Evolutionary conservation across 495 filamentous ascomycete species (phyloP), one percentile per base, ranked within the genome.

Genomic region (Penicillium pulvis): DNA sequence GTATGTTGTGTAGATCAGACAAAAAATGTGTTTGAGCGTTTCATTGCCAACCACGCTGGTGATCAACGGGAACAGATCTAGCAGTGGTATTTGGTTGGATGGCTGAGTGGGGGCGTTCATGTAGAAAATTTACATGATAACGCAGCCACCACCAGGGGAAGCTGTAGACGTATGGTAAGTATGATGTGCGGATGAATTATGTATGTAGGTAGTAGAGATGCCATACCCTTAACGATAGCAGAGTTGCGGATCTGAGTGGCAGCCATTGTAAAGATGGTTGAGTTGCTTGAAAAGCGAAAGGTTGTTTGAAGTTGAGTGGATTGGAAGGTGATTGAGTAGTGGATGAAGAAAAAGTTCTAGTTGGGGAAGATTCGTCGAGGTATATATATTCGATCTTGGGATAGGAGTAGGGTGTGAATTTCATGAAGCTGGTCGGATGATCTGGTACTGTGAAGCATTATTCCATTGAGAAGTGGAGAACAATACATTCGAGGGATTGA

Each of bases 71-170:
- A 59, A 46, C 55, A 51, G 59, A 19, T 48, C 19, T 14, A 4
- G 53, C 41, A 52, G 48, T 50, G 39, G 48, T 57, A 39, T 39
- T 52, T 17, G 26, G 36, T 53, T 51, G 51, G 55, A 51, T 46
- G 44, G 23, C 53, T 33, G 55, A 46, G 43, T 46, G 39, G 20
- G 20, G 23, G 46, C 17, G 55, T 4, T 48, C 48, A 61, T 67
- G 51, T 59, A 61, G 45, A 43, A 3, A 44, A 48, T 57, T 64
- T 69, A 69, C 74, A 75, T 75, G 59, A 77, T 62, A 54, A 73
- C 64, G 66, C 75, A 77, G 60, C 75, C 73, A 64, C 66, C 70
- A 51, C 70, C 69, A 57, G 75, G 71, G 61, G 70, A 67, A 50
- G 67, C 72, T 64, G 31, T 56, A 42, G 28, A 60, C 14, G 24